Evolutionary conservation across 129 eudicot genomes (phyloP), one percentile per base, ranked within the genome.

Genomic region (Escallonia herrerae): DNA sequence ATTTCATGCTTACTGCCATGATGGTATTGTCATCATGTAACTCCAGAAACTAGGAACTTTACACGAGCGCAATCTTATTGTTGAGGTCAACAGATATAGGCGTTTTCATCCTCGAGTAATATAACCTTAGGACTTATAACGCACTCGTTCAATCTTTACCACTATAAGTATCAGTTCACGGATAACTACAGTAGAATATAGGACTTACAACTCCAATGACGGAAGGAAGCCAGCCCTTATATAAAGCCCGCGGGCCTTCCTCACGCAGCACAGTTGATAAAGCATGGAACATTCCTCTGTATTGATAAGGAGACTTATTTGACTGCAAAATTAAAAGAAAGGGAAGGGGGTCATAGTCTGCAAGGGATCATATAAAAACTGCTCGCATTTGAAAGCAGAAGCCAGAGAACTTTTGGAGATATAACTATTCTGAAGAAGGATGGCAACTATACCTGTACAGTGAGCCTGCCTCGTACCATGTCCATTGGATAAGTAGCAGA

Each of bases 181-280:
- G 8, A 15, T 38, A 12, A 50, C 6, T 39, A 40, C 0, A n/a
- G 15, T 3, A 70, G 33, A 58, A 13, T 56, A 5, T 15, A 65
- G 64, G 66, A 63, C 96, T 83, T 86, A 93, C 96, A 43, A 93
- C 98, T 62, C 95, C 98, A 70, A 93, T 86, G 42, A 93, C 98
- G 55, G 98, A 93, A 66, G 98, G 98, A 80, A 93, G 91, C 98
- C 98, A 93, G 15, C 98, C 98, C 81, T 89, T 93, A 64, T 93
- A 93, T 73, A 93, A 67, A 15, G 98, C 95, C 4, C 98, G 89
- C 4, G 93, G 76, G 40, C 98, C 98, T 78, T 93, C 98, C 84
- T 93, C 87, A 43, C 96, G 91, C 60, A 89, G 95, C 48, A 89
- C 86, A n/a, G 96, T 81, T 44, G 79, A 81, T 60, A 93, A 77